phyloP scores from a whole-genome alignment of 2,329 filamentous ascomycete species.

The Phaeophleospora eucalypticola region DNA sequence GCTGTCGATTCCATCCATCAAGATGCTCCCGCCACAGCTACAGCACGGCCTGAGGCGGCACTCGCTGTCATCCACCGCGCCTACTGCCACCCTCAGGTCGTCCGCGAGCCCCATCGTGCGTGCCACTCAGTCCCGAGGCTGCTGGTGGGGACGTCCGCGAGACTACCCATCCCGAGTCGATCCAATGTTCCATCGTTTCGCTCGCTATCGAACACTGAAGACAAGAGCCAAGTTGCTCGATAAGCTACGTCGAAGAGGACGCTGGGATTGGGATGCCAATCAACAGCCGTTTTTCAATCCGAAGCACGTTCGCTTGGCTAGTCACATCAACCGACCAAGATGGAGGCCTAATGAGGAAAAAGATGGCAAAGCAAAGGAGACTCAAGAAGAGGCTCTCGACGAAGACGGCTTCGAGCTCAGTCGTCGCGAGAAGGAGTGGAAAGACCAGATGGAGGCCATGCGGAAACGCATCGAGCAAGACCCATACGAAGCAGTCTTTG shows the following conservation, averaged over 20 bases:
- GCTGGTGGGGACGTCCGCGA: constrained; percentile 25
- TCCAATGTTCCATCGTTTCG: constrained; percentile 29
- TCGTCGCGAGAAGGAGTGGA: constrained; percentile 31
- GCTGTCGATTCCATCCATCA: no score
- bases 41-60: constrained; percentile 17
- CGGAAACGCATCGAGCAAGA: constrained; percentile 36
- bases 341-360: constrained; percentile 16
- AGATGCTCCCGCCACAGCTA: constrained; percentile 28
- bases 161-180: constrained; percentile 32
- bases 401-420: constrained; percentile 27
- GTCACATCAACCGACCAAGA: constrained; percentile 23
- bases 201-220: constrained; percentile 28
- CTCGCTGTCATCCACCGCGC: constrained; percentile 9
- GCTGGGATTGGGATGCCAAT: constrained; percentile 30
- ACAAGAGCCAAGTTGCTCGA: constrained; percentile 31
- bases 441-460: constrained; percentile 32
- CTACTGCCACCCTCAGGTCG: constrained; percentile 13
- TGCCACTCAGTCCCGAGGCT: constrained; percentile 17
- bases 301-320: constrained; percentile 29
- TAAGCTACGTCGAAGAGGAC: constrained; percentile 27
- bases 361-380: constrained; percentile 11
- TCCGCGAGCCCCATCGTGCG: constrained; percentile 14
- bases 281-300: constrained; percentile 26
- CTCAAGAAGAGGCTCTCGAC: constrained; percentile 5
- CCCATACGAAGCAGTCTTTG: constrained; percentile 43